Conservation (phyloP, 169 alveolate species). For the Plasmodium coatneyi region DNA sequence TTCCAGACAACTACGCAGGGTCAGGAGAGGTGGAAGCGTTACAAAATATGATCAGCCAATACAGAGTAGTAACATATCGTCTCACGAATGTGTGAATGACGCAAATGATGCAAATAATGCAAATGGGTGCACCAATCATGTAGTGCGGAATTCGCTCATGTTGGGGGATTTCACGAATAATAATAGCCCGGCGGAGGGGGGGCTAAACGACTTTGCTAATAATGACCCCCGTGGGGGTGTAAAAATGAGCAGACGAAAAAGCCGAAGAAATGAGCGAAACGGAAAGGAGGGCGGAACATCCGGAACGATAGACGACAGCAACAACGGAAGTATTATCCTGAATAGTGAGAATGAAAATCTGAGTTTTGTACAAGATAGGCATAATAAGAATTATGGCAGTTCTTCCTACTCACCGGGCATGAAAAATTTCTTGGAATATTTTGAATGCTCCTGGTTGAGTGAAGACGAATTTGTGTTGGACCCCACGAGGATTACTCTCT, state of each 20-base stretch:
- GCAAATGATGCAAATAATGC: not conserved
- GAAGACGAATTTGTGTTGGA: slow-evolving; percentile 82
- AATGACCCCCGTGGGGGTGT: not conserved
- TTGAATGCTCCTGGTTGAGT: slow-evolving; percentile 78
- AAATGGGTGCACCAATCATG: not conserved
- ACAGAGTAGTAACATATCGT: not conserved
- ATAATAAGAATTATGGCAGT: slow-evolving; percentile 3
- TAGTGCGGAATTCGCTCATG: not conserved
- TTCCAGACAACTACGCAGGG: not conserved
- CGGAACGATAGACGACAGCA: not conserved
- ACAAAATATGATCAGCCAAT: not conserved
- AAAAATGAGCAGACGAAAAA: not conserved
- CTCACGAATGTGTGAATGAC: not conserved
- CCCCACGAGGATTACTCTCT: slow-evolving; percentile 79
- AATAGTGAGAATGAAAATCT: slow-evolving; percentile 7
- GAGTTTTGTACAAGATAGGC: not conserved
- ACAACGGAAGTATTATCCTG: not conserved
- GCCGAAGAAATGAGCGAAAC: slow-evolving; percentile 2
- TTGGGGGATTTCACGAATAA: not conserved
- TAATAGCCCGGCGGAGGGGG: not conserved
- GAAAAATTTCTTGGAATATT: slow-evolving; percentile 65
- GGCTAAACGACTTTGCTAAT: not conserved
- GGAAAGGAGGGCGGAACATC: not conserved
- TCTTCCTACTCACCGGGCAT: not conserved
- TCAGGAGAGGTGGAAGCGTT: not conserved